These are phyloP conservation scores for Hypoxylon sp. DNA, from an alignment of 2,329 filamentous ascomycete genomes.

Conservation along the genomic window DNA sequence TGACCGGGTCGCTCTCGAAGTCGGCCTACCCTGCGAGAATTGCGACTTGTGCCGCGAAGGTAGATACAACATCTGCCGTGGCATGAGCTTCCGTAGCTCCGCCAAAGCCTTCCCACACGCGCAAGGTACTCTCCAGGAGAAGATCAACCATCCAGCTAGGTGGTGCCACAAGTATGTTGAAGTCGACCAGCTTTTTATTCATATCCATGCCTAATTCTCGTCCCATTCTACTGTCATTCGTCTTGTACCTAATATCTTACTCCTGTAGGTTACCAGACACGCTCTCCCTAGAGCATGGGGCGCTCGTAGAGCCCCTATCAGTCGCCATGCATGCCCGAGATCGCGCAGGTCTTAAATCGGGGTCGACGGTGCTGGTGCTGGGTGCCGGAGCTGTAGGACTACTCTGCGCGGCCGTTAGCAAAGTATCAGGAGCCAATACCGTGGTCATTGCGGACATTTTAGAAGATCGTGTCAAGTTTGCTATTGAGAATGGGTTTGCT, in stretches of 20 bases:
- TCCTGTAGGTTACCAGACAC: conserved; percentile 61
- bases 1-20: conserved; percentile 77
- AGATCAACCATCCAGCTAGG: conserved; percentile 68
- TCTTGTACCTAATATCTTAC: background rate
- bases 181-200: background rate
- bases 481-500: conserved; percentile 68
- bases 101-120: conserved; percentile 70
- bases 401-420: conserved; percentile 71
- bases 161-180: conserved; percentile 68
- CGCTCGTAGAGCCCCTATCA: conserved; percentile 71
- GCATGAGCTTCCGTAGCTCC: conserved; percentile 71
- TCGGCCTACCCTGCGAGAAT: conserved; percentile 67
- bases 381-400: conserved; percentile 74
- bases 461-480: conserved; percentile 70
- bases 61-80: conserved; percentile 72
- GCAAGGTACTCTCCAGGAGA: conserved; percentile 72
- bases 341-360: conserved; percentile 60
- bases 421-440: conserved; percentile 60
- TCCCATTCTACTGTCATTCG: background rate
- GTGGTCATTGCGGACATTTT: conserved; percentile 71
- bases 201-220: background rate
- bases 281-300: conserved; percentile 67
- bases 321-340: conserved; percentile 71
- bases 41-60: conserved; percentile 68
- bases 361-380: conserved; percentile 66